Base-by-base conservation (phyloP, 352 stramenopile species). In the Thraustotheca clavata region DNA sequence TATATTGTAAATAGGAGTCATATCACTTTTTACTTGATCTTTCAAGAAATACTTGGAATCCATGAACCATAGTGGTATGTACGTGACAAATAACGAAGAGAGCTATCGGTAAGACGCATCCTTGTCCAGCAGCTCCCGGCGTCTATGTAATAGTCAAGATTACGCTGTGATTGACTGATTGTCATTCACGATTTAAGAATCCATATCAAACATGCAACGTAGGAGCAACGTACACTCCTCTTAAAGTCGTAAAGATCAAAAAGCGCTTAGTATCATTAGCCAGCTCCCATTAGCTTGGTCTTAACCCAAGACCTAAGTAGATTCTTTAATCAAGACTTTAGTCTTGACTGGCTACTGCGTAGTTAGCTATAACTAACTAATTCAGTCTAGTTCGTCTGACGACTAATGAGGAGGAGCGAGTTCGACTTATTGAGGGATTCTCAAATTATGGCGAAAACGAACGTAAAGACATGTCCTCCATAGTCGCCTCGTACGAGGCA, bases 81-180 rank as follows among this genome's bases (percentile, higher is more conserved):
- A n/a, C n/a, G n/a, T n/a, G n/a, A 76, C 76, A 57, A 94, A 81
- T 71, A 94, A 89, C 16, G 90, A 50, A 20, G 80, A 91, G 91
- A 18, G 68, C 73, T 7, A 81, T 80, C 12, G 82, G 79, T 65
- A 91, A 94, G n/a, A 59, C 76, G 41, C 90, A 68, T 73, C n/a
- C n/a, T 94, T 82, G 68, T 94, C 84, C 47, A 91, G 50, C 35
- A 73, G 66, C 66, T n/a, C 90, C 62, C 1, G 79, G 71, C 50
- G 73, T 49, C 20, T 34, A 69, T 12, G 71, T 65, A 3, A 76
- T 39, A 4, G 80, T 82, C 0, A 77, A 71, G 12, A 87, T 46
- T 0, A 33, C n/a, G n/a, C n/a, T n/a, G n/a, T n/a, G n/a, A n/a
- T n/a, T n/a, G n/a, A n/a, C n/a, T n/a, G n/a, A n/a, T n/a, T n/a